Percentiles rank a stretch among this genome's conserved stretches.
Conservation (phyloP, 2,329 filamentous ascomycete genomes). For the Botryotinia narcissicola region DNA sequence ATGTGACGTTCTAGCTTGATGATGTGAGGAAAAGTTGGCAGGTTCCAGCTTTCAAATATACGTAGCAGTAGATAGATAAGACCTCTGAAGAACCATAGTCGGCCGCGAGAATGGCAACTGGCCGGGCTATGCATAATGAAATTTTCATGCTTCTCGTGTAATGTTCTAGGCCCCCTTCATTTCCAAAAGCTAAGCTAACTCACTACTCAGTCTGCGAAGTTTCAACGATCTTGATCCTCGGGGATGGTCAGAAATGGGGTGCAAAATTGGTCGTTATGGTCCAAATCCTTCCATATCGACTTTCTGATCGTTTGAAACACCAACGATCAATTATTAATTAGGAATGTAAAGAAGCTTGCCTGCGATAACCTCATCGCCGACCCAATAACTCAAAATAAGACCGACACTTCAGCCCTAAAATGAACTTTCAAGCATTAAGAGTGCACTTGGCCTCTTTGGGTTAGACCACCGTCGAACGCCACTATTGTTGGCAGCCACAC, state of each 20-base stretch:
- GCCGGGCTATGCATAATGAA: neutral
- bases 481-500: neutral
- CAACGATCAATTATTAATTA: neutral
- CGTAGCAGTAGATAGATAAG: neutral
- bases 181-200: neutral
- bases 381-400: neutral
- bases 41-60: slow-evolving; percentile 10
- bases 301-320: slow-evolving; percentile 5
- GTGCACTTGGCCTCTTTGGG: neutral
- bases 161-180: neutral
- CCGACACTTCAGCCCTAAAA: slow-evolving; percentile 3
- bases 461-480: neutral
- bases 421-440: no score
- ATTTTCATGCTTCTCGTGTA: neutral
- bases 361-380: slow-evolving; percentile 4
- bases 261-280: neutral
- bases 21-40: neutral
- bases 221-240: neutral
- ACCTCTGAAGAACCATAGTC: neutral
- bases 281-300: neutral
- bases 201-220: neutral
- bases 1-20: neutral
- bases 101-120: neutral
- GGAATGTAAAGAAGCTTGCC: neutral
- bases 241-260: neutral